Percentiles rank a stretch among this genome's conserved stretches.
phyloP scores from a whole-genome alignment of 2,329 filamentous ascomycete genomes.

The Emericellopsis atlantica region DNA sequence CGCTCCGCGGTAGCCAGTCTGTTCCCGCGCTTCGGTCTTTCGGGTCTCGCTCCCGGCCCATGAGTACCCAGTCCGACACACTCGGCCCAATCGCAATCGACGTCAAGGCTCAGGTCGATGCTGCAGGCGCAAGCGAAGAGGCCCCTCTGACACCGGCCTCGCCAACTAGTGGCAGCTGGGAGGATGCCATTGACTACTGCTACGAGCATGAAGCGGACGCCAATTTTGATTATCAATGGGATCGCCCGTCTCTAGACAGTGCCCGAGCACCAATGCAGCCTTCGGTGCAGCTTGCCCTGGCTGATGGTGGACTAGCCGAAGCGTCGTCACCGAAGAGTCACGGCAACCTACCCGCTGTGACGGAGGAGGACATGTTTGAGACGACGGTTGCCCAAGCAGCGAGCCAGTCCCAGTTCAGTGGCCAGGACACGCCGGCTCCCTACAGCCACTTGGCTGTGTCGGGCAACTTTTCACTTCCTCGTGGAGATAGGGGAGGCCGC shows the following conservation, averaged over 20 bases:
- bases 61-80: constrained; percentile 39
- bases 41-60: constrained; percentile 23
- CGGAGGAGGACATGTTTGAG: neutral
- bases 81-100: constrained; percentile 30
- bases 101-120: constrained; percentile 12
- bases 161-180: constrained; percentile 41
- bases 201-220: constrained; percentile 58
- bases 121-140: constrained; percentile 5
- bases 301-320: constrained; percentile 11
- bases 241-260: constrained; percentile 39
- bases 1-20: constrained; percentile 41
- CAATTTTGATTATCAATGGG: constrained; percentile 55
- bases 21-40: constrained; percentile 40
- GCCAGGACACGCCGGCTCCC: constrained; percentile 5
- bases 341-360: neutral
- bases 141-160: constrained; percentile 12
- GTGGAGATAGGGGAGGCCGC: constrained; percentile 16
- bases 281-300: constrained; percentile 8
- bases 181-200: constrained; percentile 59
- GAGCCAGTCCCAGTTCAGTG: too few relatives aligned
- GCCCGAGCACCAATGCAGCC: constrained; percentile 4
- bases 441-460: constrained; percentile 17
- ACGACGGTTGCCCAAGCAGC: too few relatives aligned
- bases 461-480: constrained; percentile 40
- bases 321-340: neutral